Evolutionary conservation across 202 grass and related monocot species (phyloP), one percentile per base, ranked within the genome.

Genomic region (Dendrocalamus latiflorus): DNA sequence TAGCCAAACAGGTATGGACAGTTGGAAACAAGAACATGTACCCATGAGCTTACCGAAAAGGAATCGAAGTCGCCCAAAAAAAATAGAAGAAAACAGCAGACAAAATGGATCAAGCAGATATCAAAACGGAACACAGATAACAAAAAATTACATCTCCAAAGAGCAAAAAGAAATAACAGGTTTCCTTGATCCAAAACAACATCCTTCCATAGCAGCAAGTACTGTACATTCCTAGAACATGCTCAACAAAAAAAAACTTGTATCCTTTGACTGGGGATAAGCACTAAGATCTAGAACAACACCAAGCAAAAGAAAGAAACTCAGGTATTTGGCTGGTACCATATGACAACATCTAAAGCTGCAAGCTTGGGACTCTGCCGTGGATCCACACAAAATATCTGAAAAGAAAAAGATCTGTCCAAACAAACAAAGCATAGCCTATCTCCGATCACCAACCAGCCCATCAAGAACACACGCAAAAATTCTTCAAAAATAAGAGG

Each of bases 11-110:
- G n/a, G n/a, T n/a, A n/a, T 16, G 58, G 79, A 83, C 88, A 83
- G 79, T 78, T 86, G 88, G 83, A 60, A 90, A 83, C 83, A 74
- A 74, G 50, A 86, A 90, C 79, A 62, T 78, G 78, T 82, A 50
- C 28, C 28, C 28, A n/a, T 83, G 83, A 74, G 83, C 83, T 60
- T 53, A 33, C 37, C 33, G 13, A 78, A 34, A 62, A 72, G 67
- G 79, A 74, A 90, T 73, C 74, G 54, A 78, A 72, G 65, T 8
- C 15, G 39, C 36, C 73, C 9, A n/a, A n/a, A 30, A 74, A 39
- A 41, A 60, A 21, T 0, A 63, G 21, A 83, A 42, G 60, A 51
- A 83, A 86, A 74, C 34, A 60, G 13, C 4, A 25, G 13, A 16
- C 28, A 8, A 28, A 72, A 89, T 73, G 64, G 77, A 80, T 75